Evolutionary conservation across 352 stramenopile species (phyloP), one percentile per base, ranked within the genome.

Genomic region (Ochromonadaceae sp.): DNA sequence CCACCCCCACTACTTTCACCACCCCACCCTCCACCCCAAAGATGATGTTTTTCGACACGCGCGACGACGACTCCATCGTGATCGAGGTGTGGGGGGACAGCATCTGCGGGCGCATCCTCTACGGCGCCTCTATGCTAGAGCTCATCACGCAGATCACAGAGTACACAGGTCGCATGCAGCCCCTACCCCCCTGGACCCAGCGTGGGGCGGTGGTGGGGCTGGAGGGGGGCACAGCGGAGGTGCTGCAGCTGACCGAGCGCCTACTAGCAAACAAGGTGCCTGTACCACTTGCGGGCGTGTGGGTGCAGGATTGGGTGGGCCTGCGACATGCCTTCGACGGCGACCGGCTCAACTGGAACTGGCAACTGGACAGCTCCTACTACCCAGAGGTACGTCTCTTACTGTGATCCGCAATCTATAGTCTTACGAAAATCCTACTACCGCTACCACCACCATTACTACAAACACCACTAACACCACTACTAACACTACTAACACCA

Each of bases 281-380:
- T 2, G 43, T 74, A 2, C 47, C 50, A 12, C 46, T 72, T 10
- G 61, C 36, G 14, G 73, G 50, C 10, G 38, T 79, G n/a, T 78
- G 73, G 73, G 41, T 78, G 22, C 73, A 78, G 55, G 73, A 78
- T 63, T 78, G 73, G 73, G 40, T 72, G 9, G 73, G 73, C 17
- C 48, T 70, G 20, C 40, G 70, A 20, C 28, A 70, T 15, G 47
- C 38, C 43, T 56, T 28, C 5, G 48, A 72, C 3, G 72, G 72
- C 0, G 56, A 65, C 28, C 39, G 72, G 17, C 38, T 78, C 14
- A 72, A 52, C 28, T 78, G 73, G 73, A 80, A 78, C 34, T 78
- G 73, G 73, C 40, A 78, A 39, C 32, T 78, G 4, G 52, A 77
- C 48, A 9, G 69, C 17, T 25, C 30, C 1, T 66, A 55, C n/a